A percentile compares a stretch with the other conserved stretches of the same genome.
These are phyloP conservation scores for Cyberlindnera americana DNA, from an alignment of 805 yeast species.

Conservation along the genomic window DNA sequence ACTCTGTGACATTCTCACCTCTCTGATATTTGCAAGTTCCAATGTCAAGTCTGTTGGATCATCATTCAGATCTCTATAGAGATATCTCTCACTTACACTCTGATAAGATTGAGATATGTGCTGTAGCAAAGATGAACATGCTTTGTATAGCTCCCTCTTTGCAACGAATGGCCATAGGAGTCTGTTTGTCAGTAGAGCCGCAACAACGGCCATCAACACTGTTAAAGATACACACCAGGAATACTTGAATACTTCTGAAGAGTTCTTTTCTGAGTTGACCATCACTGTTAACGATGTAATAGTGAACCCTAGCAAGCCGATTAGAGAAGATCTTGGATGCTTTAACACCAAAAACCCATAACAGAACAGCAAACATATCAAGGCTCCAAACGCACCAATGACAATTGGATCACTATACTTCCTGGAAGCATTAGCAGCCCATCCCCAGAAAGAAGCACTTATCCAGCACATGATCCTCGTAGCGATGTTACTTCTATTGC, in stretches of 20 bases:
- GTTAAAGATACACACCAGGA: slow-evolving; percentile 40
- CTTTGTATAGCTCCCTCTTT: slow-evolving; percentile 37
- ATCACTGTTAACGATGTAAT: slow-evolving; percentile 34
- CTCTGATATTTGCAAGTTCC: slow-evolving; percentile 42
- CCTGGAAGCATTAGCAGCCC: slow-evolving; percentile 40
- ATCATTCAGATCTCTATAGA: slow-evolving; percentile 45
- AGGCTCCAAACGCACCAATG: slow-evolving; percentile 36
- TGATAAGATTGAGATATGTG: slow-evolving; percentile 46
- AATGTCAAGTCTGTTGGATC: slow-evolving; percentile 43
- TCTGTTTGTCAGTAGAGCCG: slow-evolving; percentile 40
- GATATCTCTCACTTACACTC: slow-evolving; percentile 43
- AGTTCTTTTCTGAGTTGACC: slow-evolving; percentile 14
- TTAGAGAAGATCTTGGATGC: slow-evolving; percentile 42
- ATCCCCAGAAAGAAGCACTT: slow-evolving; percentile 45
- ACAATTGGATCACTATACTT: slow-evolving; percentile 37
- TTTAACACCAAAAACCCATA: slow-evolving; percentile 33
- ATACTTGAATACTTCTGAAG: slow-evolving; percentile 31
- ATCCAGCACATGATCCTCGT: slow-evolving; percentile 35
- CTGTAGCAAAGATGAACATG: slow-evolving; percentile 36
- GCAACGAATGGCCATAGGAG: slow-evolving; percentile 47
- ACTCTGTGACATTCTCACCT: slow-evolving; percentile 44
- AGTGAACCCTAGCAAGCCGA: slow-evolving; percentile 39
- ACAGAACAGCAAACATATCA: slow-evolving; percentile 33
- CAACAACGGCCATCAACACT: slow-evolving; percentile 35
- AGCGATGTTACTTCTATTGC: slow-evolving; percentile 32